Conservation (phyloP, 1,284 basidiomycete genomes). For the Apiotrichum mycotoxinovorans region DNA sequence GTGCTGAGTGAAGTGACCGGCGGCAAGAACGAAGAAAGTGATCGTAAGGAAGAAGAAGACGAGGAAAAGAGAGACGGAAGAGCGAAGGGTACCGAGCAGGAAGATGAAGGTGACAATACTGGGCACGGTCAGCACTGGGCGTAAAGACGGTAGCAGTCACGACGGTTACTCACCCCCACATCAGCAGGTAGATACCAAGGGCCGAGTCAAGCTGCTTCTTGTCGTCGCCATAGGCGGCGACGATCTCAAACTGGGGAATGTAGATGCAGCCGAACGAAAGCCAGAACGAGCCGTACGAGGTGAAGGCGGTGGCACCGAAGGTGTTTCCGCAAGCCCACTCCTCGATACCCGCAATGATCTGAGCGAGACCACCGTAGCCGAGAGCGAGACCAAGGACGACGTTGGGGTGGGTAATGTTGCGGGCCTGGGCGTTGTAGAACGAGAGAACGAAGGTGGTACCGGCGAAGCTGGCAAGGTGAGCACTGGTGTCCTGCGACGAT, state of each 20-base stretch:
- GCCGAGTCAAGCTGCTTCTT: constrained; percentile 52
- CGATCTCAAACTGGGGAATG: constrained; percentile 54
- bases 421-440: constrained; percentile 47
- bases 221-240: constrained; percentile 41
- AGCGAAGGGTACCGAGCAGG: constrained; percentile 52
- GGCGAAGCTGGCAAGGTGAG: constrained; percentile 41
- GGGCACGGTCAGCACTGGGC: not conserved
- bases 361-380: constrained; percentile 76
- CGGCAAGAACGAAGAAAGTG: constrained; percentile 53
- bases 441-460: constrained; percentile 58
- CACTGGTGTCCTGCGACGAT: no score
- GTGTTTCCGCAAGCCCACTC: constrained; percentile 68
- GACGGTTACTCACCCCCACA: constrained; percentile 38
- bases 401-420: constrained; percentile 57
- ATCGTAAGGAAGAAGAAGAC: constrained; percentile 69
- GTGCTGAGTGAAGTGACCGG: constrained; percentile 39
- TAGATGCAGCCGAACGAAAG: constrained; percentile 47
- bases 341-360: constrained; percentile 57
- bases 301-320: constrained; percentile 65
- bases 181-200: constrained; percentile 51
- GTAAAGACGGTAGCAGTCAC: not conserved
- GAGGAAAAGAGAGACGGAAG: constrained; percentile 18
- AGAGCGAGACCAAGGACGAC: constrained; percentile 79
- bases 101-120: constrained; percentile 59
- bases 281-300: constrained; percentile 70